Evolutionary conservation across 2,329 filamentous ascomycete genomes (phyloP).

Genomic region (Penicillium vulpinum): DNA sequence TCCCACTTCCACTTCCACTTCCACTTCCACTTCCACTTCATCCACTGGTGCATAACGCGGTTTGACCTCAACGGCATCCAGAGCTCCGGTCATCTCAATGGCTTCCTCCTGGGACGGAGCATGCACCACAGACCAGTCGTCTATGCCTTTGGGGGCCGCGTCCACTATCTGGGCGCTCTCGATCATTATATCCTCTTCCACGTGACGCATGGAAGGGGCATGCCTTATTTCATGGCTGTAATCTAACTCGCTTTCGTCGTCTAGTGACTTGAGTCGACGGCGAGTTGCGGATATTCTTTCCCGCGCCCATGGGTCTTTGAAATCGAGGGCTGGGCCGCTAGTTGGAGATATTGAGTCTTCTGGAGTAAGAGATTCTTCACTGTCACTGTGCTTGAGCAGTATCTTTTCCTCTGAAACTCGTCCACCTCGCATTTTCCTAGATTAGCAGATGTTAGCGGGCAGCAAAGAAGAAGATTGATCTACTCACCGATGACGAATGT

Average conservation of each 20-base stretch:
- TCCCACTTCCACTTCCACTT: conserved; percentile 57
- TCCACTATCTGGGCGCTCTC: background rate
- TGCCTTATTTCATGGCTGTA: conserved; percentile 2
- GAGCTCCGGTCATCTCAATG: conserved; percentile 21
- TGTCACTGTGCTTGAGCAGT: conserved; percentile 39
- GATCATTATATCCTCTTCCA: conserved; percentile 4
- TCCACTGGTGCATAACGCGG: conserved; percentile 49
- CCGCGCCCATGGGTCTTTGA: conserved; percentile 19
- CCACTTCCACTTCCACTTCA: conserved; percentile 56
- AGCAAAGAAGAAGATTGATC: background rate
- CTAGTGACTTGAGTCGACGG: conserved; percentile 1
- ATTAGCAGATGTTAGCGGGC: background rate
- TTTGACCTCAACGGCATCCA: conserved; percentile 23
- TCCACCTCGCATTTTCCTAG: conserved; percentile 28
- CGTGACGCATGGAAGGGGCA: background rate
- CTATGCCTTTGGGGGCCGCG: conserved; percentile 63
- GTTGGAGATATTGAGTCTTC: conserved; percentile 35
- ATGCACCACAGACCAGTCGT: conserved; percentile 79
- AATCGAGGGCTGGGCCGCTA: conserved; percentile 29
- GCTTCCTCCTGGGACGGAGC: conserved; percentile 54
- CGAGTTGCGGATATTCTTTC: background rate
- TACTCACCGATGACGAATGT: conserved; percentile 55
- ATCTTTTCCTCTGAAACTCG: conserved; percentile 28
- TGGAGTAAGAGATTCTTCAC: conserved; percentile 29
- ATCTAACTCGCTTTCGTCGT: conserved; percentile 4